Percentiles rank a stretch among this genome's conserved stretches.
Conservation (phyloP, 1,139 yeast species). For the Meyerozyma guilliermondii region DNA sequence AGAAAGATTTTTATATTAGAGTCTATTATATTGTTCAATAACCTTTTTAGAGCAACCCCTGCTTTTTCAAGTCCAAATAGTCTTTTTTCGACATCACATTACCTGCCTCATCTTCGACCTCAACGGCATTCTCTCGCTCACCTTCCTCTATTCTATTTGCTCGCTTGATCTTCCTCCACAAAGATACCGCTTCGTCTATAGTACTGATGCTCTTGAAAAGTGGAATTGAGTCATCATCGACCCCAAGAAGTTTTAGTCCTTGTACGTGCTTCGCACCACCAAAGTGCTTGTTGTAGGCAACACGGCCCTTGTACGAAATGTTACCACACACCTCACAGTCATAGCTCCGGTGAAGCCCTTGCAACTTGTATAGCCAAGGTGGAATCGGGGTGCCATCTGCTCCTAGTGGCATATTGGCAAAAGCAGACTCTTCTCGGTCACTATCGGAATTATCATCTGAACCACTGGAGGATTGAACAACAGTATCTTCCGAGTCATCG, state of each 20-base stretch:
- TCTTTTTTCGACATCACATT: conserved; percentile 85
- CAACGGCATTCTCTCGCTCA: conserved; percentile 55
- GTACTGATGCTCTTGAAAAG: conserved; percentile 61
- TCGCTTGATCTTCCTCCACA: conserved; percentile 48
- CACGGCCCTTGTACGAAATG: conserved; percentile 66
- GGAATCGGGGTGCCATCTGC: conserved; percentile 93
- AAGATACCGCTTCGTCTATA: conserved; percentile 61
- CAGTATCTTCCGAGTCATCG: conserved; percentile 33
- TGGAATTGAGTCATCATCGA: conserved; percentile 33
- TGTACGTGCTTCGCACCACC: conserved; percentile 60
- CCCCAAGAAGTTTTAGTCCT: conserved; percentile 74
- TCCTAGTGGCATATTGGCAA: conserved; percentile 67
- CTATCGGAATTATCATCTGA: conserved; percentile 28
- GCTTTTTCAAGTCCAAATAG: conserved; percentile 77
- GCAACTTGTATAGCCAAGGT: conserved; percentile 84
- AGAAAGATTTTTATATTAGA: background rate
- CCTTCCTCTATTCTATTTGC: conserved; percentile 35
- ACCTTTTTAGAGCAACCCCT: conserved; percentile 53
- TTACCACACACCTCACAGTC: conserved; percentile 89
- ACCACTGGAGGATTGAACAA: conserved; percentile 13
- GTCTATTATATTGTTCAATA: background rate
- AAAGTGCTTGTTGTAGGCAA: conserved; percentile 71
- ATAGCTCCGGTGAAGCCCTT: conserved; percentile 73
- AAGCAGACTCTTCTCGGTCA: conserved; percentile 15
- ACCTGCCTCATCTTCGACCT: conserved; percentile 89